Conservation (phyloP, 345 rosid species). For the Clausena lansium region DNA sequence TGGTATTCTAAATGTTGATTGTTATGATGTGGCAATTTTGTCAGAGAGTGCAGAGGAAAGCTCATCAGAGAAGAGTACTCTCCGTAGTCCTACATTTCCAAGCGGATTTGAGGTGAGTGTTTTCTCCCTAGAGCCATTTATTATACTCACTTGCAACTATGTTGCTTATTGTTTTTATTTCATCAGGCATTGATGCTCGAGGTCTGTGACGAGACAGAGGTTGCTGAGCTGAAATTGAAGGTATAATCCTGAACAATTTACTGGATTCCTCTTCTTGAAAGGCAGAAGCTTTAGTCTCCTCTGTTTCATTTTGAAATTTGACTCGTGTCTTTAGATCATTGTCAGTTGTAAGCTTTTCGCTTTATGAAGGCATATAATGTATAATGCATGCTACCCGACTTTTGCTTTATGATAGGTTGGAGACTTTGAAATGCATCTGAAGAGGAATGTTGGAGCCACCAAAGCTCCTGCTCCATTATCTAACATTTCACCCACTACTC, state of each 20-base stretch:
- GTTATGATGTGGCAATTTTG: slow-evolving; percentile 24
- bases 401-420: slow-evolving; percentile 58
- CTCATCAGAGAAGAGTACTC: slow-evolving; percentile 39
- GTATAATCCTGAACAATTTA: slow-evolving; percentile 35
- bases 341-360: not conserved
- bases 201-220: slow-evolving; percentile 92
- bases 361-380: not conserved
- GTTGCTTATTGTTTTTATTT: slow-evolving; percentile 13
- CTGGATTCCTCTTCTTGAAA: slow-evolving; percentile 8
- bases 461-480: slow-evolving; percentile 45
- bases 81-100: slow-evolving; percentile 57
- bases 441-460: slow-evolving; percentile 60
- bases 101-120: slow-evolving; percentile 65
- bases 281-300: not conserved
- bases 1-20: not conserved
- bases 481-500: slow-evolving; percentile 55
- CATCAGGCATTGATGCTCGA: slow-evolving; percentile 72
- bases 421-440: slow-evolving; percentile 88
- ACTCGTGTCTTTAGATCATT: not conserved
- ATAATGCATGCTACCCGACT: not conserved
- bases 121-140: not conserved
- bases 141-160: not conserved
- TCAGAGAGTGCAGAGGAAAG: slow-evolving; percentile 34
- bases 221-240: slow-evolving; percentile 90
- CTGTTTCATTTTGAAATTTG: slow-evolving; percentile 2